A percentile compares a stretch with the other conserved stretches of the same genome.
These are phyloP conservation scores for Mesostigma viride DNA, from an alignment of 139 green algal genomes.

Conservation along the genomic window DNA sequence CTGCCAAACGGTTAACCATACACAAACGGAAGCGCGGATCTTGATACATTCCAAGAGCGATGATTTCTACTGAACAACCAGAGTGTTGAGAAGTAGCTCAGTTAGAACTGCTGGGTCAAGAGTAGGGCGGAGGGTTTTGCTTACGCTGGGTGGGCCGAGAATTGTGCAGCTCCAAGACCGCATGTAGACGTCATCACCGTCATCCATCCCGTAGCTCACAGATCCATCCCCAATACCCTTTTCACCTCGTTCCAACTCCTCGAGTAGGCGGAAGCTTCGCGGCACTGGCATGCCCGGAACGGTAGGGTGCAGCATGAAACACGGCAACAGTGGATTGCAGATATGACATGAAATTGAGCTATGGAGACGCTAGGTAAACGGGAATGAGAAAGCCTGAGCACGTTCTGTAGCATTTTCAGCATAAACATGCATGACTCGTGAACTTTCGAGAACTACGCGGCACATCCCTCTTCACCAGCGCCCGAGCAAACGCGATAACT, in stretches of 20 bases:
- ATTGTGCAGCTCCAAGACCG: conserved; percentile 91
- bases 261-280: conserved; percentile 89
- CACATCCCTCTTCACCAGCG: too few relatives aligned
- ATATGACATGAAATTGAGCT: too few relatives aligned
- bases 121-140: background rate
- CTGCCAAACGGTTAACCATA: background rate
- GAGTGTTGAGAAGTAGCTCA: too few relatives aligned
- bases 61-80: too few relatives aligned
- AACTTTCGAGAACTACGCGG: too few relatives aligned
- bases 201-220: conserved; percentile 91
- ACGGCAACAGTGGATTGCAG: too few relatives aligned
- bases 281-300: conserved; percentile 53
- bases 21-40: background rate
- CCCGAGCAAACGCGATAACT: too few relatives aligned
- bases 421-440: too few relatives aligned
- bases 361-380: too few relatives aligned
- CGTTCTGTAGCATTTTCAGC: too few relatives aligned
- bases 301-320: too few relatives aligned
- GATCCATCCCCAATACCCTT: conserved; percentile 88
- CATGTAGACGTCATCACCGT: conserved; percentile 79
- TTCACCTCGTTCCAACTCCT: conserved; percentile 79
- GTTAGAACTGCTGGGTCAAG: background rate
- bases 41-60: conserved; percentile 5
- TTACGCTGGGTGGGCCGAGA: conserved; percentile 76
- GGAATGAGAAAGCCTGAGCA: too few relatives aligned